Evolutionary conservation across 768 basidiomycete genomes (phyloP), one percentile per base, ranked within the genome.

Genomic region (Clitopilus passeckerianus): DNA sequence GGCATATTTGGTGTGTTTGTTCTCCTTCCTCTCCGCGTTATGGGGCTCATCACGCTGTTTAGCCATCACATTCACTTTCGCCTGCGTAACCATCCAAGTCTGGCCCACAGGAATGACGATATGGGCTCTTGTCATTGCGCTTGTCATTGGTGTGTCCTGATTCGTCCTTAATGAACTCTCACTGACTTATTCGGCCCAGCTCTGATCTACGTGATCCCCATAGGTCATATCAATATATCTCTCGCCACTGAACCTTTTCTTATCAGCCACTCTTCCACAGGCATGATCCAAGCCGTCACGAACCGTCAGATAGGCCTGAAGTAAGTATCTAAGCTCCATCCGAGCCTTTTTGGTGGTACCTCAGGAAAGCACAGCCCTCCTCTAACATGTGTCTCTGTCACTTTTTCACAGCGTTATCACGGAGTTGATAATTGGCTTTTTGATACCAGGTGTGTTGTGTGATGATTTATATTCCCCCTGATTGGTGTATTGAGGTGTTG

Each of bases 201-300:
- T 22, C 72, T 76, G 43, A 60, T 88, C 34, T 91, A 90, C 64
- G 77, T 87, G 43, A 77, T 93, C 30, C 91, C 91, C 14, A 83
- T 88, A 57, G 90, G 88, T 63, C 73, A 76, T 76, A 70, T 69
- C 60, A 30, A 30, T 60, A 18, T 20, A 33, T 20, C 23, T 14
- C 50, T 18, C 54, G 43, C 53, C 22, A 23, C 44, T 34, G 44
- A 24, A 22, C 15, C 22, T 50, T 15, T 52, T 7, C 30, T 35
- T 50, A 41, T 61, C 46, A 56, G 23, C 24, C 33, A 37, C 34
- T 20, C 22, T 53, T 33, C 34, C 18, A 55, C 53, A 74, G 76
- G 77, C 63, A 86, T 90, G 82, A 90, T 92, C 60, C 86, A 90
- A 64, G 89, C 89, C 0, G 83, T 91, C 63, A 92, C 90, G 30